Conservation (phyloP, 2,329 filamentous ascomycete genomes). For the Colletotrichum liriopes region DNA sequence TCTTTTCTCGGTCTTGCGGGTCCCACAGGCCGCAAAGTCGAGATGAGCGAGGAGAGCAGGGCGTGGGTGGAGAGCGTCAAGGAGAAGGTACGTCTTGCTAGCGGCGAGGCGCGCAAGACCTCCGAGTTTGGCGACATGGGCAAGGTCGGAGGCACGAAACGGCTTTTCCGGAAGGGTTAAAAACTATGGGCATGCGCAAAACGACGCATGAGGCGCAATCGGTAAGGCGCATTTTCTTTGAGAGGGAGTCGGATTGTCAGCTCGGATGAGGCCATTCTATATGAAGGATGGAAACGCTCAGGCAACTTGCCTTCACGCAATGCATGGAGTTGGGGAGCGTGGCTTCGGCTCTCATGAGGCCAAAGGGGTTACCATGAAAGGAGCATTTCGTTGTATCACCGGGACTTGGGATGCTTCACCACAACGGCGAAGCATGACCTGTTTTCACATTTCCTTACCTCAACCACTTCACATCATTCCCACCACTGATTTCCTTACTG, state of each 20-base stretch:
- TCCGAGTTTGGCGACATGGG: constrained; percentile 77
- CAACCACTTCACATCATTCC: neutral
- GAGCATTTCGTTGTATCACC: constrained; percentile 29
- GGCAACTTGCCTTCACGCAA: constrained; percentile 15
- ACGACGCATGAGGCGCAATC: constrained; percentile 16
- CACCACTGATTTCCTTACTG: constrained; percentile 4
- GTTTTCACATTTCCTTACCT: constrained; percentile 8
- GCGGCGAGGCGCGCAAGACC: constrained; percentile 65
- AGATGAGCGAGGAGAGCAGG: constrained; percentile 80
- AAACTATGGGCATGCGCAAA: neutral
- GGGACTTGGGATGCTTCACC: constrained; percentile 1
- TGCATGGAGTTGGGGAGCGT: constrained; percentile 31
- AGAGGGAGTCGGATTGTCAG: neutral
- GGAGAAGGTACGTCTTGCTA: constrained; percentile 82
- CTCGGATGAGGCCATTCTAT: constrained; percentile 9
- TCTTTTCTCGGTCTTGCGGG: constrained; percentile 79
- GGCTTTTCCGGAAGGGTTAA: constrained; percentile 72
- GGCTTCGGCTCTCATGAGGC: constrained; percentile 26
- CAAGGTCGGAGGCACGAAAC: constrained; percentile 80
- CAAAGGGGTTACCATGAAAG: constrained; percentile 24
- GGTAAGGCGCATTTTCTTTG: constrained; percentile 10
- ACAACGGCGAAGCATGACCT: constrained; percentile 13
- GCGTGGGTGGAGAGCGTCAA: constrained; percentile 89
- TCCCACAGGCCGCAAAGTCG: constrained; percentile 75
- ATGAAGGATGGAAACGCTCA: constrained; percentile 8